Evolutionary conservation across 1,284 basidiomycete genomes (phyloP).

Genomic region (Pterula multifida): DNA sequence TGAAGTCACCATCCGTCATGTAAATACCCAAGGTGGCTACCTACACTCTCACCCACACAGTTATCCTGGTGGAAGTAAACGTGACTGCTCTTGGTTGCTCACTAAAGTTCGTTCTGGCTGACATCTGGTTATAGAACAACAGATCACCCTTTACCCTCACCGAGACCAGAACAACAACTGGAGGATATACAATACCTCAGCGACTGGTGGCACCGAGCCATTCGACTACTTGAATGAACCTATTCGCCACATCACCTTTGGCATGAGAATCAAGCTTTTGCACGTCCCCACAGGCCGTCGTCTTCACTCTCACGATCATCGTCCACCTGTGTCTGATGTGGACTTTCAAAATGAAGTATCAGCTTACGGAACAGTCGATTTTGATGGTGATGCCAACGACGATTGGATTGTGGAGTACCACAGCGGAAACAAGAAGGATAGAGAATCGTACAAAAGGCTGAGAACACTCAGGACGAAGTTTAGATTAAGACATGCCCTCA

Average conservation of each 20-base stretch:
- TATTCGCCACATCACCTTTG: conserved; percentile 54
- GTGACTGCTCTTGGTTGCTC: conserved; percentile 28
- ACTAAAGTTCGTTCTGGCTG: not conserved
- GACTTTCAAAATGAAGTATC: conserved; percentile 99
- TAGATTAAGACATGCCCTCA: conserved; percentile 74
- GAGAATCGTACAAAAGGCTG: conserved; percentile 58
- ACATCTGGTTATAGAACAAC: conserved; percentile 60
- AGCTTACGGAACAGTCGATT: conserved; percentile 85
- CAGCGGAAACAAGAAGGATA: conserved; percentile 52
- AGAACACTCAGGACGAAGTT: conserved; percentile 79
- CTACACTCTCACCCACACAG: conserved; percentile 88
- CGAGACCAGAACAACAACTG: conserved; percentile 88
- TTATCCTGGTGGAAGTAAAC: conserved; percentile 81
- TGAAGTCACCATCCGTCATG: conserved; percentile 72
- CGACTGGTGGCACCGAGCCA: conserved; percentile 28
- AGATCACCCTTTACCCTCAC: conserved; percentile 96
- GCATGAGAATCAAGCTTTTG: conserved; percentile 71
- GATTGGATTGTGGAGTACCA: conserved; percentile 93
- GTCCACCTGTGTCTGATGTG: conserved; percentile 94
- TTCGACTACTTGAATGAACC: conserved; percentile 48
- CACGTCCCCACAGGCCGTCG: conserved; percentile 78
- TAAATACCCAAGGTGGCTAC: conserved; percentile 96
- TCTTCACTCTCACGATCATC: conserved; percentile 89
- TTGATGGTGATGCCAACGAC: conserved; percentile 84
- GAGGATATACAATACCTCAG: conserved; percentile 67